Base-by-base conservation (phyloP, 1,284 basidiomycete species). In the Ustilago vetiveriae region DNA sequence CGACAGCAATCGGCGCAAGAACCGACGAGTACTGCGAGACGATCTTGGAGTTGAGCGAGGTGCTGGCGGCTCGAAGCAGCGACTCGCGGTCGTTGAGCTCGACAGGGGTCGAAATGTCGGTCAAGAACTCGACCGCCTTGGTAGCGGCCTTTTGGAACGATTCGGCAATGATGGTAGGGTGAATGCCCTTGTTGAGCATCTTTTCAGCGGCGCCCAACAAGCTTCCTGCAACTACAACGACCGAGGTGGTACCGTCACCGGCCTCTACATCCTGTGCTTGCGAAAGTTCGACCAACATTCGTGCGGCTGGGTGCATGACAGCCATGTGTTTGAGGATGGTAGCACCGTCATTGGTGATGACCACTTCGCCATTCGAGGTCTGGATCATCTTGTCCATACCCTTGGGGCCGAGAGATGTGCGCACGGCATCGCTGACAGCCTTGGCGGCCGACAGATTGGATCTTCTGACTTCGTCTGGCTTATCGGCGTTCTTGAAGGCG, bases 311-410 rank as follows among this genome's bases (percentile, higher is more conserved):
- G 84, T 99, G 96, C 57, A 98, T 85, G 19, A 97, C 96, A 65
- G 96, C 94, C 82, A 98, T 94, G 80, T 93, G 97, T 84, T 93
- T 92, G 59, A 99, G 85, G 72, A 99, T 98, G 10, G 96, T 99
- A 11, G 96, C 96, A 40, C 96, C 96, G 84, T 99, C 96, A 83
- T 99, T 99, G 17, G 96, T 98, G 77, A 99, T 92, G 75, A 98
- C 91, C 5, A 96, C 92, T 82, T 98, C 94, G 73, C 95, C 95
- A 82, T 92, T 93, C 6, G 92, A 85, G 6, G 95, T 98, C 88
- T 97, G 94, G 82, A 99, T 98, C 94, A 97, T 97, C 86, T 97
- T 98, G 85, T 98, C 96, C 96, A 98, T 98, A 73, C 96, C 96
- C 84, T 92, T 90, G 41, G 96, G 96, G 17, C 96, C 96, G 69